Evolutionary conservation across 2,329 filamentous ascomycete species (phyloP).

Genomic region (Grosmannia serpens): DNA sequence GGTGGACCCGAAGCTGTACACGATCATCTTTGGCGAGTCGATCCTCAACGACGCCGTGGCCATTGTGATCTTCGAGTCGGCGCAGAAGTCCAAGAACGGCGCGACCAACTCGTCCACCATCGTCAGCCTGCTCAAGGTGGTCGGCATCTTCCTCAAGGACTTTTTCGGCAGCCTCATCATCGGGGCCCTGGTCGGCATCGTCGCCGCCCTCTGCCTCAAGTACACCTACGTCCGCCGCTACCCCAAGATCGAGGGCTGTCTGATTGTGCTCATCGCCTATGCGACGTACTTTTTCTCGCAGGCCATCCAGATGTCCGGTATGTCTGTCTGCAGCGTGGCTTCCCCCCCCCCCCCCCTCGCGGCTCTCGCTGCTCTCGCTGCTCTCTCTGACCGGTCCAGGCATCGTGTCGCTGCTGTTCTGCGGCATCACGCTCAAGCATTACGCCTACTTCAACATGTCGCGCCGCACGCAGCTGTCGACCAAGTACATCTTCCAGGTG

Average conservation of each 20-base stretch:
- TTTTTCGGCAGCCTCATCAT: slow-evolving; percentile 93
- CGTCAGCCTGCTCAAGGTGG: slow-evolving; percentile 77
- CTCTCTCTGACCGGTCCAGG: slow-evolving; percentile 34
- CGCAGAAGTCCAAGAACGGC: slow-evolving; percentile 78
- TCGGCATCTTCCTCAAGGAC: slow-evolving; percentile 87
- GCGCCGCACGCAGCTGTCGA: slow-evolving; percentile 88
- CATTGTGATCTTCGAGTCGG: slow-evolving; percentile 96
- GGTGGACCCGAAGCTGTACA: slow-evolving; percentile 96
- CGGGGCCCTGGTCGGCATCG: slow-evolving; percentile 76
- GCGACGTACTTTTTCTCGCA: slow-evolving; percentile 98
- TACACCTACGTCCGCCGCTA: slow-evolving; percentile 88
- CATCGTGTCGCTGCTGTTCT: slow-evolving; percentile 94
- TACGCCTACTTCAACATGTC: slow-evolving; percentile 99
- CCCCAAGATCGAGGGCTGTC: slow-evolving; percentile 92
- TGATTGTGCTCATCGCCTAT: slow-evolving; percentile 89
- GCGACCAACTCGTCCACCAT: slow-evolving; percentile 61
- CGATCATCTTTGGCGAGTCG: slow-evolving; percentile 95
- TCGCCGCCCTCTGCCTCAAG: slow-evolving; percentile 79
- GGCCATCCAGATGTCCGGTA: slow-evolving; percentile 88
- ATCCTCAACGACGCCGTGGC: slow-evolving; percentile 97
- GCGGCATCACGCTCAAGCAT: slow-evolving; percentile 95
- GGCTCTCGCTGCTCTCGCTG: not conserved
- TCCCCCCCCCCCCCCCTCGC: not conserved
- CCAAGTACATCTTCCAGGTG: slow-evolving; percentile 94
- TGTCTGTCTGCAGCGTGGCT: not conserved